Conservation (phyloP, 176 grass and related monocot species). For the Puya raimondii region DNA sequence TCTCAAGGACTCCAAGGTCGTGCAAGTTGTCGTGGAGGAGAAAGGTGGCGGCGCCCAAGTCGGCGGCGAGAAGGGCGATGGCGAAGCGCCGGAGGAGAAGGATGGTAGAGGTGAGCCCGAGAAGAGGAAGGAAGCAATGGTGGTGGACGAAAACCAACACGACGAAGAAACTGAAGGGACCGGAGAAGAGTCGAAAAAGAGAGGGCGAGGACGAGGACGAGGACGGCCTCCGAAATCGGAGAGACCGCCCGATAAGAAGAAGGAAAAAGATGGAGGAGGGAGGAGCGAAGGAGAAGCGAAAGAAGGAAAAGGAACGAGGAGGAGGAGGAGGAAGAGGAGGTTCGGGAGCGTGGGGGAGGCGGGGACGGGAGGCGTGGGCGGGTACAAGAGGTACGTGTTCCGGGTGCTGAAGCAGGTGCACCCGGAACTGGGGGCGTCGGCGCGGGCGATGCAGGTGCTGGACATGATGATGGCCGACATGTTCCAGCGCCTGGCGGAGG, state of each 20-base stretch:
- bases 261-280: conserved; percentile 4
- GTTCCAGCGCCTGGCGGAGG: conserved; percentile 62
- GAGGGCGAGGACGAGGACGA: neutral
- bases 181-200: neutral
- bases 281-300: neutral
- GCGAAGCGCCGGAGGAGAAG: neutral
- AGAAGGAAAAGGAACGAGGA: neutral
- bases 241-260: conserved; percentile 3
- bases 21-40: conserved; percentile 21
- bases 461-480: conserved; percentile 83
- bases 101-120: neutral
- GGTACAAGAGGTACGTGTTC: conserved; percentile 82
- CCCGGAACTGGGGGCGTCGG: conserved; percentile 47
- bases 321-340: neutral
- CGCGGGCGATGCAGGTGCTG: conserved; percentile 54
- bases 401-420: conserved; percentile 91
- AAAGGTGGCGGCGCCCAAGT: neutral
- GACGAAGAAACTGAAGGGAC: neutral
- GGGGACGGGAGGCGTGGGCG: conserved; percentile 32
- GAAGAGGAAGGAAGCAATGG: conserved; percentile 13
- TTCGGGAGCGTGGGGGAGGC: neutral
- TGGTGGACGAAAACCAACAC: neutral
- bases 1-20: conserved; percentile 15
- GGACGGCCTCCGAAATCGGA: neutral
- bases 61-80: neutral